Percentiles rank a stretch among this genome's conserved stretches.
These are phyloP conservation scores for Asterionellopsis glacialis DNA, from an alignment of 108 stramenopile species.

Conservation along the genomic window DNA sequence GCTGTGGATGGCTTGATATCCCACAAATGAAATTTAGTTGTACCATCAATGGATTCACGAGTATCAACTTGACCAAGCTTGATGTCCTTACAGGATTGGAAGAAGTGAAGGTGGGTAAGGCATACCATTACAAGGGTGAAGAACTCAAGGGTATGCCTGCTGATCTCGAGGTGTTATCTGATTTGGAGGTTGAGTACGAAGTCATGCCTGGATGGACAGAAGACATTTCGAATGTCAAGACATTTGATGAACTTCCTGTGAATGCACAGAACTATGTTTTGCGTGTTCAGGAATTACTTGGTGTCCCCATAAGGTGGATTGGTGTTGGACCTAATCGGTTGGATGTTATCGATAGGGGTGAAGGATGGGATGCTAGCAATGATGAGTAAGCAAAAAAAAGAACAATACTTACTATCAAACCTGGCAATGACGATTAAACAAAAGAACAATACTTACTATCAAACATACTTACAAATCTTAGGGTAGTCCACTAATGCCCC, in stretches of 20 bases:
- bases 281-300: constrained; percentile 89
- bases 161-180: constrained; percentile 67
- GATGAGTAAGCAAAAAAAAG: too few relatives aligned
- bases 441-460: too few relatives aligned
- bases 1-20: constrained; percentile 98
- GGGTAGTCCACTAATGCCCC: too few relatives aligned
- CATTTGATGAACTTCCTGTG: constrained; percentile 92
- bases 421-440: too few relatives aligned
- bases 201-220: constrained; percentile 94
- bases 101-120: constrained; percentile 77
- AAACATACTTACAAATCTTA: too few relatives aligned
- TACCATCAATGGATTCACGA: constrained; percentile 94
- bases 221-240: constrained; percentile 79
- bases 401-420: too few relatives aligned
- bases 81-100: constrained; percentile 94
- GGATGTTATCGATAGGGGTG: constrained; percentile 88
- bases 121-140: constrained; percentile 89
- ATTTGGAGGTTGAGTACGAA: constrained; percentile 95
- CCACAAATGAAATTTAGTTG: constrained; percentile 94
- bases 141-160: constrained; percentile 90
- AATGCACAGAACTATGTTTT: constrained; percentile 92
- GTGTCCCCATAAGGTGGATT: constrained; percentile 95
- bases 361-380: constrained; percentile 42
- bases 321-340: constrained; percentile 95
- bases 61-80: constrained; percentile 97